phyloP scores from a whole-genome alignment of 805 yeast genomes.

The Yarrowia osloensis region DNA sequence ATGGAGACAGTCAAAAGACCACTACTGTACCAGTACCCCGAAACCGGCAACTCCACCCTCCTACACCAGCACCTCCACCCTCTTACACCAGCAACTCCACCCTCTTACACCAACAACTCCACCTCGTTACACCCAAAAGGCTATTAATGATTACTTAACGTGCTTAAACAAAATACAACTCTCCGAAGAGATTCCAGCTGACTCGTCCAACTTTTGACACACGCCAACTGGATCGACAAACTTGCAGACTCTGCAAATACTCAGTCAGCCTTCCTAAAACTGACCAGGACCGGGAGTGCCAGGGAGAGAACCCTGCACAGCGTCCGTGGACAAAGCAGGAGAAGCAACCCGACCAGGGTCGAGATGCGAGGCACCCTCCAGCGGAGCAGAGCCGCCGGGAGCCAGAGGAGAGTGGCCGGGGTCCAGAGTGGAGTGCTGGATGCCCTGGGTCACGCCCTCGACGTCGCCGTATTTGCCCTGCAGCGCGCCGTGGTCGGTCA shows the following conservation, averaged over 20 bases:
- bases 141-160: conserved; percentile 16
- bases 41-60: too few relatives aligned
- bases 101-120: background rate
- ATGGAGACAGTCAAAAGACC: too few relatives aligned
- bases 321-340: conserved; percentile 13
- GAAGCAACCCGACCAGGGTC: background rate
- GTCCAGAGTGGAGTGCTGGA: background rate
- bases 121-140: background rate
- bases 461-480: conserved; percentile 23
- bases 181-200: too few relatives aligned
- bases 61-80: too few relatives aligned
- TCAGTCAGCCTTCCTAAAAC: background rate
- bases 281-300: conserved; percentile 20
- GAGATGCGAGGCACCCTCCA: background rate
- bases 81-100: too few relatives aligned
- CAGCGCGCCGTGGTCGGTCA: conserved; percentile 22
- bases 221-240: too few relatives aligned
- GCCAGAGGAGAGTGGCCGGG: background rate
- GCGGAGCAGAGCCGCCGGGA: conserved; percentile 5
- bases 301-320: background rate
- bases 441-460: conserved; percentile 5
- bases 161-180: background rate
- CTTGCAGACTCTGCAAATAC: background rate
- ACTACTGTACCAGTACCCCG: too few relatives aligned
- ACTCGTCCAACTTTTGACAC: too few relatives aligned